Percentiles rank a stretch among this genome's conserved stretches.
Evolutionary conservation across 1,139 yeast genomes (phyloP).

Genomic region (Candida albicans): DNA sequence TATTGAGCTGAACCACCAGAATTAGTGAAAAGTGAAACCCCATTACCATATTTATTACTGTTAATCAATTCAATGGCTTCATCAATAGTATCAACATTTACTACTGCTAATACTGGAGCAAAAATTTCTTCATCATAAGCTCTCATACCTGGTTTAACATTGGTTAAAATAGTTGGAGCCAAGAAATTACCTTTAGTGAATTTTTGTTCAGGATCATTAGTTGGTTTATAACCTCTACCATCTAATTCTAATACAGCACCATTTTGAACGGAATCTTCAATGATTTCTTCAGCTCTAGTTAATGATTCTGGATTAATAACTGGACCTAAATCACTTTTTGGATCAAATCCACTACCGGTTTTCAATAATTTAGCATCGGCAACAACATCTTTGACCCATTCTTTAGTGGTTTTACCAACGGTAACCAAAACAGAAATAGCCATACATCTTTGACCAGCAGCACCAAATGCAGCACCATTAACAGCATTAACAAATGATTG

Average conservation of each 20-base stretch:
- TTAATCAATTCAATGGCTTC: constrained; percentile 71
- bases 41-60: constrained; percentile 70
- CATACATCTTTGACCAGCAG: constrained; percentile 87
- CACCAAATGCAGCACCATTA: constrained; percentile 80
- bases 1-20: constrained; percentile 71
- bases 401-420: constrained; percentile 64
- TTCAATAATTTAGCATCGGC: constrained; percentile 57
- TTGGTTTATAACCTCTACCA: constrained; percentile 56
- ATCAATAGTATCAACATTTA: constrained; percentile 66
- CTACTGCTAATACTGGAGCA: constrained; percentile 71
- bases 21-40: constrained; percentile 68
- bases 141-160: constrained; percentile 66
- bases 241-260: constrained; percentile 63
- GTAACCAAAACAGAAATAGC: constrained; percentile 75
- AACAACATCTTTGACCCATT: constrained; percentile 64
- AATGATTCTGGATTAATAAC: constrained; percentile 63
- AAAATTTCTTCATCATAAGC: constrained; percentile 76
- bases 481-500: constrained; percentile 65
- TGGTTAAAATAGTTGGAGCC: constrained; percentile 69
- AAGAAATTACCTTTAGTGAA: constrained; percentile 70
- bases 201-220: constrained; percentile 25
- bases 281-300: constrained; percentile 54
- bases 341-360: constrained; percentile 69
- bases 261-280: constrained; percentile 55
- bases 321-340: constrained; percentile 67